Evolutionary conservation across 2,329 filamentous ascomycete genomes (phyloP).

Genomic region (Diaporthe citriasiana): DNA sequence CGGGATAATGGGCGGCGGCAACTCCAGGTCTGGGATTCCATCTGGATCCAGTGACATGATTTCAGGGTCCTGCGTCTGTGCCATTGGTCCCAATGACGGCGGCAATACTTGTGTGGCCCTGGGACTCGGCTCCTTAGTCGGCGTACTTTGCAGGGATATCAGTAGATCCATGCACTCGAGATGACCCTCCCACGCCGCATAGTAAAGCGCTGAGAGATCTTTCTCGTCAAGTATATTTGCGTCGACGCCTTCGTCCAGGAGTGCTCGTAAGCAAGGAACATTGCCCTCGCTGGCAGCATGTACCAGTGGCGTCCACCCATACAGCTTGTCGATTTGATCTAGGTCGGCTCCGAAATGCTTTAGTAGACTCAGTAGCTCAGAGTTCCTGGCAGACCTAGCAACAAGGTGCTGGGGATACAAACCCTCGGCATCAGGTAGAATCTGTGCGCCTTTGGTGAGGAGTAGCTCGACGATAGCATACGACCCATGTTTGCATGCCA

Average conservation of each 20-base stretch:
- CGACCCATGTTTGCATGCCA: conserved; percentile 95
- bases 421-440: conserved; percentile 95
- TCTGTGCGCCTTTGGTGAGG: conserved; percentile 81
- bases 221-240: conserved; percentile 91
- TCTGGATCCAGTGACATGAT: conserved; percentile 83
- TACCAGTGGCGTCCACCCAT: conserved; percentile 96
- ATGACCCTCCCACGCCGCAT: conserved; percentile 98
- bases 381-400: conserved; percentile 86
- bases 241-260: conserved; percentile 85
- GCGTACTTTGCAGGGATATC: conserved; percentile 53
- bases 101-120: conserved; percentile 56
- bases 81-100: conserved; percentile 56
- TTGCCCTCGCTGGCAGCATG: conserved; percentile 98
- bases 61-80: conserved; percentile 65
- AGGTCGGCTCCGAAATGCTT: conserved; percentile 90
- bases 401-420: conserved; percentile 98
- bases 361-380: conserved; percentile 83
- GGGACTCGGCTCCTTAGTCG: conserved; percentile 52
- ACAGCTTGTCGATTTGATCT: conserved; percentile 93
- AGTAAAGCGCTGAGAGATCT: conserved; percentile 94
- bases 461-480: conserved; percentile 87
- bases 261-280: conserved; percentile 84
- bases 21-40: conserved; percentile 89
- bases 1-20: conserved; percentile 96
- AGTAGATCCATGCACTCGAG: conserved; percentile 94